Evolutionary conservation across 371 early-diverging fungal genomes (phyloP).

Genomic region (Mucor sp.): DNA sequence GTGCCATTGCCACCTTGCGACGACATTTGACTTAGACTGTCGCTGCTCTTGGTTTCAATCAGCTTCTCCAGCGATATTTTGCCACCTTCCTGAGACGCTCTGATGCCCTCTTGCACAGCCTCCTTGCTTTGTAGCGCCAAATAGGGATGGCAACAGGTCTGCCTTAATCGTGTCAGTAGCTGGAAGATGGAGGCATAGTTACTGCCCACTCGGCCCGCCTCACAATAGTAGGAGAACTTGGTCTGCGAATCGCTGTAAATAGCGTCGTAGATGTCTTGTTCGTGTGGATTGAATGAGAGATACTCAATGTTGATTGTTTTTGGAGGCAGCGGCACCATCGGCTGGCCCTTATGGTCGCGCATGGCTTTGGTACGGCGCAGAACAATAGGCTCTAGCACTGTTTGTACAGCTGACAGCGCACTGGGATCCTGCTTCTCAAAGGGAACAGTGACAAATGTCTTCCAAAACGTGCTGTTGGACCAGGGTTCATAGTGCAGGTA

Average conservation of each 20-base stretch:
- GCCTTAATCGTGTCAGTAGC: constrained; percentile 58
- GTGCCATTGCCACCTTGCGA: background rate
- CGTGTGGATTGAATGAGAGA: constrained; percentile 52
- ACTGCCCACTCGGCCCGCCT: constrained; percentile 42
- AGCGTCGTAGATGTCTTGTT: constrained; percentile 50
- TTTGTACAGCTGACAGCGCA: constrained; percentile 64
- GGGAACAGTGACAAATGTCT: constrained; percentile 64
- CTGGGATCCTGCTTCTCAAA: constrained; percentile 59
- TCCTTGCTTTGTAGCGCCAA: constrained; percentile 39
- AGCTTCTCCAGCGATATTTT: constrained; percentile 42
- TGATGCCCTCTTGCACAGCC: constrained; percentile 10
- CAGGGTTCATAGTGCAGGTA: constrained; percentile 80
- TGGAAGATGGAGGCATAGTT: constrained; percentile 58
- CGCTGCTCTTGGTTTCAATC: constrained; percentile 40
- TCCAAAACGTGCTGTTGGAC: constrained; percentile 66
- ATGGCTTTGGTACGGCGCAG: constrained; percentile 69
- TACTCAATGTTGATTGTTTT: constrained; percentile 60
- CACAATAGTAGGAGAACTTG: constrained; percentile 46
- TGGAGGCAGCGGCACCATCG: constrained; percentile 65
- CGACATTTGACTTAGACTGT: background rate
- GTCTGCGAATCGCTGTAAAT: constrained; percentile 50
- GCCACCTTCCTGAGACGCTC: constrained; percentile 8
- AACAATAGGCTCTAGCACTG: constrained; percentile 68
- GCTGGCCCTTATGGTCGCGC: constrained; percentile 55
- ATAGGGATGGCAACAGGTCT: constrained; percentile 69